Evolutionary conservation across 2,329 filamentous ascomycete genomes (phyloP).

Genomic region (Botryotinia globosa): DNA sequence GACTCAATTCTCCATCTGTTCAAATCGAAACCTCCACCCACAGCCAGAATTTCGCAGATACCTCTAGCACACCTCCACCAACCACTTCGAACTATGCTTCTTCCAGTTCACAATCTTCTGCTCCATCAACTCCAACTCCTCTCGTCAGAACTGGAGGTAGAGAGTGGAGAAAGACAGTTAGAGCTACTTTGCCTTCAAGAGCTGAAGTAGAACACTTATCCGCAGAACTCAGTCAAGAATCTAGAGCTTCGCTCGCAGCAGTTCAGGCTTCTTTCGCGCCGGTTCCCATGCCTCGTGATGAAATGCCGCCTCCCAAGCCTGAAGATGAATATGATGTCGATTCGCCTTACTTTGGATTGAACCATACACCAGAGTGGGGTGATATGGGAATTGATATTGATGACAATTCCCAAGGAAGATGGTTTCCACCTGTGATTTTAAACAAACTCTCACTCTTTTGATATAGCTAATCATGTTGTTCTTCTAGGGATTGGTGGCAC

Average conservation of each 20-base stretch:
- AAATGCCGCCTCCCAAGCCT: neutral
- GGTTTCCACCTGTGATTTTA: slow-evolving; percentile 1
- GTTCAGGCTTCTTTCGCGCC: neutral
- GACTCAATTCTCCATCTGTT: neutral
- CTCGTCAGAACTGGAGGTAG: neutral
- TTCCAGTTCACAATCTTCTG: neutral
- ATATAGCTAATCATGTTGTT: neutral
- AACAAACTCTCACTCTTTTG: neutral
- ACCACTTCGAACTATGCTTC: neutral
- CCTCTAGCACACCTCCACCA: neutral
- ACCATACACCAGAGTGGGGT: neutral
- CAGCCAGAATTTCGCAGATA: neutral
- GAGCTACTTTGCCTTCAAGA: neutral
- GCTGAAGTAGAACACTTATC: neutral
- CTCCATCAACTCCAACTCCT: neutral
- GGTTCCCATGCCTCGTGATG: too few relatives aligned
- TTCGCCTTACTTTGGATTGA: neutral
- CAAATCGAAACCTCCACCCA: neutral
- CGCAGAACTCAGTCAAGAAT: neutral
- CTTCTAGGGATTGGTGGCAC: neutral
- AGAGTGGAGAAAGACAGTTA: neutral
- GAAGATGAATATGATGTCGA: neutral
- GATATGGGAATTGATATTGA: neutral
- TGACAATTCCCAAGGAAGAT: neutral
- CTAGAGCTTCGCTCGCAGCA: neutral